phyloP scores from a whole-genome alignment of 768 basidiomycete genomes.

The Xerocomus spinulosus region DNA sequence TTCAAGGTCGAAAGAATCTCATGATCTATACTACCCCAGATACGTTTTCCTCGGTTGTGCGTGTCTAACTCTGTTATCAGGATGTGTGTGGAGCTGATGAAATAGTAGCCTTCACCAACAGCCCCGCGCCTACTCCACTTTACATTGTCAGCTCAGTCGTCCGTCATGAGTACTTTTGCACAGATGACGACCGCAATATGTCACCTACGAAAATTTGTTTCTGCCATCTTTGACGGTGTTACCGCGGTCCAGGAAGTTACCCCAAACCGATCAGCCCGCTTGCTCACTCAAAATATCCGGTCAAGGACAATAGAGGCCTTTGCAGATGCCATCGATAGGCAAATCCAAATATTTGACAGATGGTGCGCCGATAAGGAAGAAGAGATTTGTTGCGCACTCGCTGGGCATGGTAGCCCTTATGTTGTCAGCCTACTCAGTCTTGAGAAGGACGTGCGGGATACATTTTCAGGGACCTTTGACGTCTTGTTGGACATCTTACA shows the following conservation, averaged over 20 bases:
- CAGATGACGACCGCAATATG: conserved; percentile 55
- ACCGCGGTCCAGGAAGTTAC: conserved; percentile 14
- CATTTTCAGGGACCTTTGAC: conserved; percentile 55
- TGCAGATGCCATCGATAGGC: conserved; percentile 63
- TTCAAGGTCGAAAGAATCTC: conserved; percentile 68
- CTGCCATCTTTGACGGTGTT: conserved; percentile 40
- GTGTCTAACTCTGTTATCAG: neutral
- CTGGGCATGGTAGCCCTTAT: conserved; percentile 38
- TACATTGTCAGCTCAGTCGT: conserved; percentile 60
- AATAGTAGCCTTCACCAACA: conserved; percentile 41
- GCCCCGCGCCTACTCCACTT: conserved; percentile 64
- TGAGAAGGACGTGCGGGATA: conserved; percentile 53
- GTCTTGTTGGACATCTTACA: conserved; percentile 50
- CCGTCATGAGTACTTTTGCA: conserved; percentile 58
- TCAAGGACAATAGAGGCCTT: conserved; percentile 78
- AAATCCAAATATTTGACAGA: conserved; percentile 52
- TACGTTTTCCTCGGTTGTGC: conserved; percentile 33
- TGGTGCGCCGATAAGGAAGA: conserved; percentile 75
- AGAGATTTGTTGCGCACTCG: conserved; percentile 55
- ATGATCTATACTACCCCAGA: conserved; percentile 39
- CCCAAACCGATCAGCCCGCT: conserved; percentile 17
- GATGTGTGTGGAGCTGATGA: neutral
- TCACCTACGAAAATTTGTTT: conserved; percentile 60
- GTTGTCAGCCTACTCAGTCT: conserved; percentile 64
- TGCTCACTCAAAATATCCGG: conserved; percentile 22